A percentile compares a stretch with the other conserved stretches of the same genome.
Evolutionary conservation across 2,329 filamentous ascomycete genomes (phyloP).

Genomic region (Podosphaera aphanis): DNA sequence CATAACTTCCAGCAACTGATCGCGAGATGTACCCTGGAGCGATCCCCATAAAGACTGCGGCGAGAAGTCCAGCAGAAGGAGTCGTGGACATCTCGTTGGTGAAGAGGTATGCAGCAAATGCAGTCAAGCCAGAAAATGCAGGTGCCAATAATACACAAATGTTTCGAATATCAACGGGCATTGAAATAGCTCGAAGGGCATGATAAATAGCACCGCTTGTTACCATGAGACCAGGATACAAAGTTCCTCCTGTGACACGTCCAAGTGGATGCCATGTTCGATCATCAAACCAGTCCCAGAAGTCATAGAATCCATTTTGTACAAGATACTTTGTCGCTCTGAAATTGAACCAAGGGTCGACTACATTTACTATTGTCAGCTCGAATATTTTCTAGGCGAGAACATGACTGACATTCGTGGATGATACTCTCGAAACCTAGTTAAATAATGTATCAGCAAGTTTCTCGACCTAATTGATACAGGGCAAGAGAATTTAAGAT

Average conservation of each 20-base stretch:
- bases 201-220: conserved; percentile 96
- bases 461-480: not conserved
- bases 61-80: conserved; percentile 79
- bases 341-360: conserved; percentile 99
- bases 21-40: conserved; percentile 91
- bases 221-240: conserved; percentile 97
- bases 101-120: conserved; percentile 77
- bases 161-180: conserved; percentile 96
- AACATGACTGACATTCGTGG: conserved; percentile 66
- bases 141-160: conserved; percentile 93
- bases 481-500: not conserved
- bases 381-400: conserved; percentile 10
- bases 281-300: conserved; percentile 99
- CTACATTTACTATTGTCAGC: conserved; percentile 25
- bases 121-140: conserved; percentile 80
- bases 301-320: conserved; percentile 89
- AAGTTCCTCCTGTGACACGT: conserved; percentile 92
- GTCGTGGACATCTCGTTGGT: conserved; percentile 96
- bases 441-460: conserved; percentile 13
- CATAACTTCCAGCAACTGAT: conserved; percentile 93
- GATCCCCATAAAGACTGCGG: conserved; percentile 92
- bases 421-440: conserved; percentile 95
- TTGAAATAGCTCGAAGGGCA: conserved; percentile 60
- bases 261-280: conserved; percentile 98
- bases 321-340: conserved; percentile 94